Evolutionary conservation across 2,329 filamentous ascomycete species (phyloP), one percentile per base, ranked within the genome.

Genomic region (Xylariaceae sp.): DNA sequence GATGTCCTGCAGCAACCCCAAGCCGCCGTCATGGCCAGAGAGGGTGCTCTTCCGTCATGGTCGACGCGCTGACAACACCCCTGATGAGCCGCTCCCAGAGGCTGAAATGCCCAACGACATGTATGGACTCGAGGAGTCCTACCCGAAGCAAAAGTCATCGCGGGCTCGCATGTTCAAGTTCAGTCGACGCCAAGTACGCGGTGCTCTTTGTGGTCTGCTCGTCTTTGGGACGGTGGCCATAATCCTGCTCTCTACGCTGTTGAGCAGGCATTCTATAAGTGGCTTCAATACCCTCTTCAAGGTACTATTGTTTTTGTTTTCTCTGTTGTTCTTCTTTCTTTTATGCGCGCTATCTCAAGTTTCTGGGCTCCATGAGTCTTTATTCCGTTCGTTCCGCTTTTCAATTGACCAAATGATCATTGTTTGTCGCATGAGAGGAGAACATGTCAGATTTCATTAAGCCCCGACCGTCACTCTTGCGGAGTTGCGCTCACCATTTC

Each of bases 1-100:
- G 59, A 62, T 62, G 57, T 35, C 18, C 44, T 50, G 55, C 18
- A 44, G 18, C 53, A 35, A 10, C 18, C 23, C 55, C 47, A 52
- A 57, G 55, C 53, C 57, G 63, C 63, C 63, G 55, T 64, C 59
- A 62, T 64, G 63, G 61, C 63, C 63, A 15, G 51, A 51, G 10
- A 58, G 48, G 8, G 59, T 58, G 17, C 54, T 56, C 55, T 34
- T 17, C 17, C 52, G 48, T 23, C 58, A 55, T 18, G 53, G 48
- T 54, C 59, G 35, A 51, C 34, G 13, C 15, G 51, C 37, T 18
- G 44, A 51, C 34, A 51, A 35, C n/a, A 3, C 45, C 37, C 13
- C 53, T 44, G 37, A 55, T 17, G 55, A 56, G 9, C 2, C n/a
- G 42, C 51, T 57, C 51, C 4, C 58, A 17, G 56, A 59, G 30